Evolutionary conservation across 2,329 filamentous ascomycete species (phyloP).

Genomic region (Capronia epimyces): DNA sequence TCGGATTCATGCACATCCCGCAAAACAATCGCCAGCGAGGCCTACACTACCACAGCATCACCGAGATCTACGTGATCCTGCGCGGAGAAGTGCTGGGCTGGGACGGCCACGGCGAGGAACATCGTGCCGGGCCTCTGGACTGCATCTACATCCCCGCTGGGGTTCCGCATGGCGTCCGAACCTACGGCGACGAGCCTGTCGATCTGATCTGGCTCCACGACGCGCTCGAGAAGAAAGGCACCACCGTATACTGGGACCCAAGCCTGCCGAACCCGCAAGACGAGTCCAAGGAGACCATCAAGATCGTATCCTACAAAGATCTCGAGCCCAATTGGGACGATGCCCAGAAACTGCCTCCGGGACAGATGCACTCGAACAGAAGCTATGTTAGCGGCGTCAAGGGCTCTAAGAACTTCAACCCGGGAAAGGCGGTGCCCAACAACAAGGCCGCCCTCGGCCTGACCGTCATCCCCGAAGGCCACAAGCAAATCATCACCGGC

Average conservation of each 20-base stretch:
- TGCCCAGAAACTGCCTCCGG: too few species aligned
- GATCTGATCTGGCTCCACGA: conserved; percentile 2
- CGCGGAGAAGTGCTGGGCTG: background rate
- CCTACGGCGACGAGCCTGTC: background rate
- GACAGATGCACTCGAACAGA: background rate
- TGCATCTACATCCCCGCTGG: conserved; percentile 1
- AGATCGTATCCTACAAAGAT: background rate
- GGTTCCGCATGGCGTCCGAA: conserved; percentile 1
- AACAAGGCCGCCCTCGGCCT: background rate
- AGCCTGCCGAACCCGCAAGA: background rate
- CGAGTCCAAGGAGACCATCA: background rate
- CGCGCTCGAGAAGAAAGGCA: background rate
- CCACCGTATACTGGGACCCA: background rate
- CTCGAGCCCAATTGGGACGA: background rate
- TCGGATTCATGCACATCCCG: background rate
- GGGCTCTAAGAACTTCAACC: background rate
- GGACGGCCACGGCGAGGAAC: background rate
- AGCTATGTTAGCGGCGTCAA: background rate
- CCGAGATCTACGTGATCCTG: conserved; percentile 2
- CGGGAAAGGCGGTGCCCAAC: background rate
- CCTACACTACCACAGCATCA: conserved; percentile 2
- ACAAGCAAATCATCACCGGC: background rate
- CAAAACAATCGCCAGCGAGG: background rate
- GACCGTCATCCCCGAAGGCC: background rate
- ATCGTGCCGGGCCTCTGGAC: background rate